A percentile compares a stretch with the other conserved stretches of the same genome.
Evolutionary conservation across 2,329 filamentous ascomycete genomes (phyloP).

Genomic region (Trichoderma simmonsii): DNA sequence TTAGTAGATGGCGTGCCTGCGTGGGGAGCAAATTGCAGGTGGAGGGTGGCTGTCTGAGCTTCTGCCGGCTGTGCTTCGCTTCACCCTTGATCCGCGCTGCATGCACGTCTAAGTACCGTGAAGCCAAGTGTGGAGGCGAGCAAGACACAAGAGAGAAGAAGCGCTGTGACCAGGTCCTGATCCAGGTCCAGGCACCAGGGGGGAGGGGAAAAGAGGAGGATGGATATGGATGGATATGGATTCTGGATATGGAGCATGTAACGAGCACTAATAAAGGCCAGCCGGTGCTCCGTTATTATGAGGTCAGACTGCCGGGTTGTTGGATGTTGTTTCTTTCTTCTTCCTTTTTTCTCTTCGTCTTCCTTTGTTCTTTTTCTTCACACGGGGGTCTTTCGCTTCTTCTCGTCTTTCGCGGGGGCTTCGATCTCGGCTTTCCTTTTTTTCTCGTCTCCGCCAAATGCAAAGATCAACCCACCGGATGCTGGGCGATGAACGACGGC

Average conservation of each 20-base stretch:
- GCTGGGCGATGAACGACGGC: background rate
- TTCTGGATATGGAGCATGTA: background rate
- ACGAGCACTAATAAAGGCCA: constrained; percentile 13
- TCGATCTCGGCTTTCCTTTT: background rate
- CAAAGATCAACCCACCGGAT: background rate
- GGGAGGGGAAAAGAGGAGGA: background rate
- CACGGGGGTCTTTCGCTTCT: background rate
- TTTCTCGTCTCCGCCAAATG: background rate
- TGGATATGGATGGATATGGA: background rate
- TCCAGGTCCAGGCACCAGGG: constrained; percentile 10
- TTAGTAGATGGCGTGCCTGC: background rate
- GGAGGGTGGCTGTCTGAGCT: constrained; percentile 8
- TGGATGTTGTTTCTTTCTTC: background rate
- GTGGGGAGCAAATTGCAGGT: constrained; percentile 14
- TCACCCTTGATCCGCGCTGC: constrained; percentile 48
- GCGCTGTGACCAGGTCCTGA: constrained; percentile 11
- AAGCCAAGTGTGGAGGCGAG: constrained; percentile 15
- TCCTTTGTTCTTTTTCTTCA: background rate
- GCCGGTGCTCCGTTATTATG: constrained; percentile 2
- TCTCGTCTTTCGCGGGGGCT: background rate
- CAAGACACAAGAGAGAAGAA: background rate
- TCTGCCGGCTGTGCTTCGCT: constrained; percentile 28
- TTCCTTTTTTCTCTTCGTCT: background rate
- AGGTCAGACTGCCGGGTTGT: background rate
- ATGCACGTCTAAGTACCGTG: constrained; percentile 30